Base-by-base conservation (phyloP, 2,329 filamentous ascomycete species). In the Chaetomiaceae sp. region DNA sequence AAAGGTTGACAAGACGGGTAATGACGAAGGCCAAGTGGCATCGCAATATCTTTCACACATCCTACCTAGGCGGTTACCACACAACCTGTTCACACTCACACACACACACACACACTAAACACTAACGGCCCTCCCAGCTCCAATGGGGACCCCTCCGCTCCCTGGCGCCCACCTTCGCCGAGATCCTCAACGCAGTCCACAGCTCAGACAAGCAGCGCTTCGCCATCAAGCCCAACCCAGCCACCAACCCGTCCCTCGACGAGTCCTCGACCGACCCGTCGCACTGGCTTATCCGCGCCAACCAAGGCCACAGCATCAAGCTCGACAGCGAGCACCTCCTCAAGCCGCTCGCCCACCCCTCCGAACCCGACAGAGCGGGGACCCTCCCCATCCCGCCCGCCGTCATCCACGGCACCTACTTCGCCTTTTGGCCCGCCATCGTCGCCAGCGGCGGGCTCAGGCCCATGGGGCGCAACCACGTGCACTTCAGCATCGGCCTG, bases 151-250 rank as follows among this genome's bases (percentile, higher is more conserved):
- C 79, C 8, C 62, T 96, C 50, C 81, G 80, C 58, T 82, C 80
- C 4, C 76, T 95, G 9, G 77, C 87, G 56, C 80, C 87, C n/a
- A 87, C 86, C 0, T 80, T 96, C 53, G 72, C 76, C 2, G 92
- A 96, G 60, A 77, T 99, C 58, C 75, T 80, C 49, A 68, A 76
- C 9, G 78, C 86, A 14, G 90, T 96, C 11, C 70, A 75, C 13
- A 79, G 80, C 44, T 95, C 90, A 66, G 88, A 92, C 65, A 99
- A 99, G 73, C 87, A 96, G 70, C 87, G 94, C 34, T 99, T 95
- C 74, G 81, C 84, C 1, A 76, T 97, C 65, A 85, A 90, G 48
- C 80, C 80, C 41, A 78, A 73, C 58, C 63, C 38, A 61, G 51
- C 66, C 27, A 64, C 66, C 13, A 74, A 86, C 51, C 77, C 88